A percentile compares a stretch with the other conserved stretches of the same genome.
These are phyloP conservation scores for Exophiala sp. DNA, from an alignment of 2,329 filamentous ascomycete species.

Conservation along the genomic window DNA sequence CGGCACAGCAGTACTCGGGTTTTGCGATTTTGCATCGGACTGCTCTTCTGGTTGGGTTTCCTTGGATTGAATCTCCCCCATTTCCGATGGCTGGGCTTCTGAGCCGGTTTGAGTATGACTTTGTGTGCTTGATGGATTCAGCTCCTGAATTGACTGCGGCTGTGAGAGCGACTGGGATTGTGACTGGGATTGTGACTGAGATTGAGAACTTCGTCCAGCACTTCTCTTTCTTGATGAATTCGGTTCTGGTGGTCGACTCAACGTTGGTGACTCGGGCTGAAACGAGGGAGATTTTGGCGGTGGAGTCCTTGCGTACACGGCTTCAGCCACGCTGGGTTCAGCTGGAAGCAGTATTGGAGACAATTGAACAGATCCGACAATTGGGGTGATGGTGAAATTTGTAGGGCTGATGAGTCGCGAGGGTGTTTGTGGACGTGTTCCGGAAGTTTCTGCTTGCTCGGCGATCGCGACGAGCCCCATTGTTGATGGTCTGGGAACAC, in stretches of 20 bases:
- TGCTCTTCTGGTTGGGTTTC: not conserved
- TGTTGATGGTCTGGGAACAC: conserved; percentile 12
- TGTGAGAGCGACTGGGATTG: conserved; percentile 3
- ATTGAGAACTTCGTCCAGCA: conserved; percentile 13
- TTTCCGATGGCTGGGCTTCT: not conserved
- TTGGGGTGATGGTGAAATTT: not conserved
- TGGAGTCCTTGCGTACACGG: not conserved
- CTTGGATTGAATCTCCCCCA: conserved; percentile 5
- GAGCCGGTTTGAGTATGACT: conserved; percentile 2
- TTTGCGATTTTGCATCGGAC: not conserved
- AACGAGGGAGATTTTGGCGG: conserved; percentile 23
- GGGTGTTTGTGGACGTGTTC: not conserved
- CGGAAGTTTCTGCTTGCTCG: not conserved
- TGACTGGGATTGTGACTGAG: conserved; percentile 5
- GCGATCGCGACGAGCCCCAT: not conserved
- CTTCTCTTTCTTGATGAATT: conserved; percentile 23
- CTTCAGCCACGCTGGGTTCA: not conserved
- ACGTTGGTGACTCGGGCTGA: conserved; percentile 23
- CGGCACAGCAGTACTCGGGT: not conserved
- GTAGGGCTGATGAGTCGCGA: not conserved
- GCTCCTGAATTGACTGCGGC: conserved; percentile 12
- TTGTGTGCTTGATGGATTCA: not conserved
- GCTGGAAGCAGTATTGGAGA: not conserved
- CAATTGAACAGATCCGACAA: conserved; percentile 1
- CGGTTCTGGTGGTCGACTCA: conserved; percentile 13